These are phyloP conservation scores for Fusarium sp. DNA, from an alignment of 2,329 filamentous ascomycete species.

Conservation along the genomic window DNA sequence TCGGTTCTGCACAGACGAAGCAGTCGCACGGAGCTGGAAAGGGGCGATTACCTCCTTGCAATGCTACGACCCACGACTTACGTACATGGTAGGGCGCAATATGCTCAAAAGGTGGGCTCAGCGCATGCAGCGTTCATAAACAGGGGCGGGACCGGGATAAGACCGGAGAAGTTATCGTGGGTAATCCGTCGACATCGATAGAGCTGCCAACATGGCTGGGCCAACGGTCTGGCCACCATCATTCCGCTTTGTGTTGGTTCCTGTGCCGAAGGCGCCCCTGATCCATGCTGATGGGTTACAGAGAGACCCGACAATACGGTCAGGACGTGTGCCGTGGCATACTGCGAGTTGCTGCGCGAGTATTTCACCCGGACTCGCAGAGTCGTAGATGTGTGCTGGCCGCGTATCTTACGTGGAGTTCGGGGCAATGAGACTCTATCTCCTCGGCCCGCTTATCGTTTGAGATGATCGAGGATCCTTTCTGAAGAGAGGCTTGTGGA, in stretches of 20 bases:
- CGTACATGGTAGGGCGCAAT: not conserved
- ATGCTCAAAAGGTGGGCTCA: not conserved
- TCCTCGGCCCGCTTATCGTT: conserved; percentile 6
- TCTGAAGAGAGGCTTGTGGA: conserved; percentile 2
- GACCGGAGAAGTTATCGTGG: not conserved
- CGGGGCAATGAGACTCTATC: not conserved
- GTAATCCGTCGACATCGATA: not conserved
- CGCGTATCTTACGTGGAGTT: not conserved
- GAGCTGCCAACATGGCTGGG: not conserved
- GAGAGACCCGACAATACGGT: conserved; percentile 1
- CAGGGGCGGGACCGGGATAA: not conserved
- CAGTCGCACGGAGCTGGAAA: conserved; percentile 1
- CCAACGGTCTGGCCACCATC: conserved; percentile 13
- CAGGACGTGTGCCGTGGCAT: not conserved
- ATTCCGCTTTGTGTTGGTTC: conserved; percentile 16
- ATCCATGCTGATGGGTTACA: not conserved
- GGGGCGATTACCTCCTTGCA: not conserved
- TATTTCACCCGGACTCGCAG: not conserved
- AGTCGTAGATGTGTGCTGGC: not conserved
- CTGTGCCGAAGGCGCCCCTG: conserved; percentile 1
- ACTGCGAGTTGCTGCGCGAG: not conserved
- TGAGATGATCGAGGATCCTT: conserved; percentile 11
- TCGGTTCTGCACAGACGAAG: conserved; percentile 26
- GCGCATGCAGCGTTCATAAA: not conserved
- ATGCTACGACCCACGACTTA: not conserved